Evolutionary conservation across 1,284 basidiomycete genomes (phyloP), one percentile per base, ranked within the genome.

Genomic region (Phlebopus sp.): DNA sequence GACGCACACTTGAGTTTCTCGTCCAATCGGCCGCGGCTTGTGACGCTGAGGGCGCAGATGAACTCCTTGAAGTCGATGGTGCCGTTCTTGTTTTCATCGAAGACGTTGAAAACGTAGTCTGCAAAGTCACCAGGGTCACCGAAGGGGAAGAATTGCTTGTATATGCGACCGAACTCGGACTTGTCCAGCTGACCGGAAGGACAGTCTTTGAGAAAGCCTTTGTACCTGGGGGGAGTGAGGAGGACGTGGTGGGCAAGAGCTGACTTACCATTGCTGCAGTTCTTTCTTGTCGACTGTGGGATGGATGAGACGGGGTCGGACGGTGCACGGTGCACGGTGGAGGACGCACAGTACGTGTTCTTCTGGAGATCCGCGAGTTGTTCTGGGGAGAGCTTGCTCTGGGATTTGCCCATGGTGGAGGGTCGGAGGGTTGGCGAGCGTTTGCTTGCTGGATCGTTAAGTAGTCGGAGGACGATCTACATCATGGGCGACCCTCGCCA

Each of bases 111-210:
- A 57, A 99, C 97, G 66, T 97, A 97, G 71, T 98, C 93, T 40
- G 97, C 94, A 62, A 99, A 99, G 66, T 97, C 91, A 49, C 78
- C 85, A 4, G 97, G 96, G 69, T 99, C 97, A 50, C 97, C 97
- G 63, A 99, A 99, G 19, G 96, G 96, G 78, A 98, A 98, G 87
- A 99, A 97, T 68, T 99, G 96, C 68, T 96, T 94, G 82, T 99
- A 99, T 79, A 99, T 99, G 69, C 91, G 88, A 64, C 89, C 82
- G 71, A 99, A 99, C 69, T 97, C 96, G 47, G 84, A 77, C 78
- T 94, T 97, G 80, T 98, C 92, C 59, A 99, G 84, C 60, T 94
- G 90, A 37, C 97, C 97, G 4, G 92, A 91, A 0, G 97, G 97
- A 69, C 97, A 99, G 73, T 99, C 97, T 72, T 96, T 98, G 65